Evolutionary conservation across 345 rosid genomes (phyloP).

Genomic region (Pugionium dolabratum): DNA sequence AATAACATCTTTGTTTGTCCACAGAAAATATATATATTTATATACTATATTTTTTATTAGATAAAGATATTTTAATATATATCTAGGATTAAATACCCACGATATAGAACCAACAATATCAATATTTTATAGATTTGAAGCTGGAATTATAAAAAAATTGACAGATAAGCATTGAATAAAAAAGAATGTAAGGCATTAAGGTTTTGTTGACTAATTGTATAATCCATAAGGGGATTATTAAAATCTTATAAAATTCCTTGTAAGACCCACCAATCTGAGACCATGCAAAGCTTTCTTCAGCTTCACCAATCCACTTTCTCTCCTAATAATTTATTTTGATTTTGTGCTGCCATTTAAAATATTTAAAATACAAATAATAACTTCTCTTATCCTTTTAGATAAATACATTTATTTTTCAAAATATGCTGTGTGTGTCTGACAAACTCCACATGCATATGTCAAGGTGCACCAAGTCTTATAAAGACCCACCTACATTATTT

Average conservation of each 20-base stretch:
- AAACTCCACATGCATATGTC: constrained; percentile 67
- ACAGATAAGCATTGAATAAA: too few relatives aligned
- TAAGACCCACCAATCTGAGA: constrained; percentile 38
- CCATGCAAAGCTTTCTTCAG: constrained; percentile 44
- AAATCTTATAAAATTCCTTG: constrained; percentile 4
- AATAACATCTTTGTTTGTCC: too few relatives aligned
- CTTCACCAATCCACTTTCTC: constrained; percentile 42
- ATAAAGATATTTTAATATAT: too few relatives aligned
- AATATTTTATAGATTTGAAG: too few relatives aligned
- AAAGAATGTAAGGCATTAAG: too few relatives aligned
- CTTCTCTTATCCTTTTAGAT: constrained; percentile 32
- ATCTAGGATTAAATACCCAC: too few relatives aligned
- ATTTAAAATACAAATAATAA: neutral
- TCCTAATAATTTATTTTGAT: constrained; percentile 30
- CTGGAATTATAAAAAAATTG: too few relatives aligned
- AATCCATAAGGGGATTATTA: too few relatives aligned
- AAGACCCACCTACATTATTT: constrained; percentile 60
- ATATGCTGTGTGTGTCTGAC: constrained; percentile 53
- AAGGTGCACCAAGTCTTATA: constrained; percentile 44
- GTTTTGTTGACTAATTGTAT: too few relatives aligned
- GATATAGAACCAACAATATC: too few relatives aligned
- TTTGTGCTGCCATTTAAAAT: neutral
- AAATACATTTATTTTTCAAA: neutral
- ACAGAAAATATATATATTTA: too few relatives aligned
- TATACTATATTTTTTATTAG: too few relatives aligned